Evolutionary conservation across 2,329 filamentous ascomycete genomes (phyloP), one percentile per base, ranked within the genome.

Genomic region (Fusarium abutilonis): DNA sequence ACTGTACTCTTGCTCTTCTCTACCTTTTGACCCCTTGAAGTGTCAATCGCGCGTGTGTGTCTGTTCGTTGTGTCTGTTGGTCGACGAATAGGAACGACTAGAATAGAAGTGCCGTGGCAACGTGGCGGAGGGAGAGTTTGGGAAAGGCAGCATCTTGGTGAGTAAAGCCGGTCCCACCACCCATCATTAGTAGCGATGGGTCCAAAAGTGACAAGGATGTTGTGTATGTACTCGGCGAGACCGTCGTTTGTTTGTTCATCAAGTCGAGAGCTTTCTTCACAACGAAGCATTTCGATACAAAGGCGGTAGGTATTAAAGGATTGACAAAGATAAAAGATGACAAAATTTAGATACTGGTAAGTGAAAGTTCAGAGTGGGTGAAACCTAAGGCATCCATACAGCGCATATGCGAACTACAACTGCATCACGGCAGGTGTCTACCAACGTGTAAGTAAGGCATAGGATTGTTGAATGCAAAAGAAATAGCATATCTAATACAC

Each of bases 41-140:
- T 15, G 36, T 50, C 40, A 8, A 34, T 17, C 13, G 17, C 28
- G 19, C 23, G 10, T 41, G 42, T 21, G 40, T 15, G 42, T 4
- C 21, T 38, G 10, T 64, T 63, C 54, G 57, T 64, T 65, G 53
- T 54, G 40, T 41, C 38, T 21, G 26, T 36, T 40, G 38, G 36
- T 45, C 41, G 53, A 23, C 32, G 41, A 40, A 38, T 40, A 52
- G 23, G 46, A 57, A 47, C 71, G 66, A 70, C 61, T 68, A 66
- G 60, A 66, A 70, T 59, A 63, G 47, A 70, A 62, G 63, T 65
- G 64, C 59, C 48, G 60, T 69, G 60, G 57, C 72, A 69, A 73
- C 67, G 70, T 72, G 67, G 61, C 64, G 58, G 57, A 63, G 58
- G 55, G 52, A 61, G 36, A 44, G 64, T 53, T 63, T 62, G 52